These are phyloP conservation scores for Domatiomyces globalis DNA, from an alignment of 2,329 filamentous ascomycete genomes.

Conservation along the genomic window DNA sequence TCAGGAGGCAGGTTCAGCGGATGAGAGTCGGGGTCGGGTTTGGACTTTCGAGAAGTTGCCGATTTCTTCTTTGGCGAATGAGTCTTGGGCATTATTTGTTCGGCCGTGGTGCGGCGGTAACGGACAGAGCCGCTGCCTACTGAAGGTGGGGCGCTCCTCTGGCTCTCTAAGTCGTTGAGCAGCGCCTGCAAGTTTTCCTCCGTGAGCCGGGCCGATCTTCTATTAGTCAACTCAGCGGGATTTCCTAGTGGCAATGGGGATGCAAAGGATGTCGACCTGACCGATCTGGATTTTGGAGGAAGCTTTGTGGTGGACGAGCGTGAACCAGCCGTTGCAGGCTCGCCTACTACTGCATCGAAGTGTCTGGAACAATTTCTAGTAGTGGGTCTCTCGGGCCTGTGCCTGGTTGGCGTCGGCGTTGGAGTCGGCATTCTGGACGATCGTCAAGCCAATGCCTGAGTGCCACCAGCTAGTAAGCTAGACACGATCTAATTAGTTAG, in stretches of 20 bases:
- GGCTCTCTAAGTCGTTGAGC: not conserved
- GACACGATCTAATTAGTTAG: no score
- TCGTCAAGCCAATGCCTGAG: no score
- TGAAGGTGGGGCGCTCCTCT: not conserved
- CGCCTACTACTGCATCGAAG: not conserved
- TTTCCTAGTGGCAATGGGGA: not conserved
- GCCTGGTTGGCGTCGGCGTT: not conserved
- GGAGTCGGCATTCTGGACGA: not conserved
- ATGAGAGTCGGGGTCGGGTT: conserved; percentile 48
- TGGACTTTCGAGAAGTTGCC: conserved; percentile 10
- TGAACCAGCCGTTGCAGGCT: not conserved
- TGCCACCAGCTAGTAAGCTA: no score
- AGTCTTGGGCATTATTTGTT: conserved; percentile 1
- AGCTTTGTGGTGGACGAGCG: not conserved
- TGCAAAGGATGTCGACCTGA: not conserved
- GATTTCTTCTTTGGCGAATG: not conserved
- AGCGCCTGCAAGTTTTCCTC: not conserved
- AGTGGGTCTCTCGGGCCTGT: not conserved
- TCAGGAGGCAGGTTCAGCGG: conserved; percentile 84
- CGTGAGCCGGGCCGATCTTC: not conserved
- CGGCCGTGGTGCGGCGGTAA: not conserved
- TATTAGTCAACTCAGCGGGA: not conserved
- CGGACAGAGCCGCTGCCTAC: not conserved
- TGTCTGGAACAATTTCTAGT: not conserved
- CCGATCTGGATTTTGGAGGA: not conserved